These are phyloP conservation scores for Penicillium sp. DNA, from an alignment of 2,329 filamentous ascomycete genomes.

Conservation along the genomic window DNA sequence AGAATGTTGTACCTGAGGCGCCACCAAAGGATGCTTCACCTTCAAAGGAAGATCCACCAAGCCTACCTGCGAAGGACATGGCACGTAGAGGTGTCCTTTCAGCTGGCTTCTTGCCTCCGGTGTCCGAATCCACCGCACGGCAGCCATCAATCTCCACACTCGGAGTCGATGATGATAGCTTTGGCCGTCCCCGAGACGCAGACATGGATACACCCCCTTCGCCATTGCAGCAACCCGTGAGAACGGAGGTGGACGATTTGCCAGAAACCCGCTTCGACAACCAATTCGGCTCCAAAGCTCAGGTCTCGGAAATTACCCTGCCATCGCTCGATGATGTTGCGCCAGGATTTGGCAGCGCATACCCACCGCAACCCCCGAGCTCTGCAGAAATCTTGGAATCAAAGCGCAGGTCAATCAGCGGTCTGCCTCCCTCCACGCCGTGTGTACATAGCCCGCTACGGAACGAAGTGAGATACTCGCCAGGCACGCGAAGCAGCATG, in stretches of 20 bases:
- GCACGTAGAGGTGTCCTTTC: conserved; percentile 6
- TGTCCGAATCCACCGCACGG: conserved; percentile 9
- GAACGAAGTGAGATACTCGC: conserved; percentile 28
- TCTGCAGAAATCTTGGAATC: conserved; percentile 21
- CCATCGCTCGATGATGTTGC: conserved; percentile 2
- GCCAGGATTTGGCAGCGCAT: conserved; percentile 3
- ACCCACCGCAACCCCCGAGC: not conserved
- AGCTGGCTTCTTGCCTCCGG: conserved; percentile 1
- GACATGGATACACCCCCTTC: conserved; percentile 20
- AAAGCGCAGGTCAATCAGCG: conserved; percentile 25
- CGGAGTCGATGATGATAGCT: conserved; percentile 19
- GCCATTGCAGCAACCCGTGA: conserved; percentile 12
- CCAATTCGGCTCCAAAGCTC: conserved; percentile 8
- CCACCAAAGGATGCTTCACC: not conserved
- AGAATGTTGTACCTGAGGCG: not conserved
- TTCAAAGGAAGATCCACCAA: not conserved
- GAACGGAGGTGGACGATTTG: not conserved
- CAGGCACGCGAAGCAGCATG: conserved; percentile 27
- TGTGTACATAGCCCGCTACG: conserved; percentile 24
- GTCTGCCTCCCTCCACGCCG: conserved; percentile 17
- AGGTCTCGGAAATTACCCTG: not conserved
- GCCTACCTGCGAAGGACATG: not conserved
- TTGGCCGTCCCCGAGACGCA: not conserved
- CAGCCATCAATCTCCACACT: conserved; percentile 32
- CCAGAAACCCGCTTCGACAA: conserved; percentile 1